Conservation (phyloP, 192 early-diverging fungal genomes). For the Entomortierella lignicola region DNA sequence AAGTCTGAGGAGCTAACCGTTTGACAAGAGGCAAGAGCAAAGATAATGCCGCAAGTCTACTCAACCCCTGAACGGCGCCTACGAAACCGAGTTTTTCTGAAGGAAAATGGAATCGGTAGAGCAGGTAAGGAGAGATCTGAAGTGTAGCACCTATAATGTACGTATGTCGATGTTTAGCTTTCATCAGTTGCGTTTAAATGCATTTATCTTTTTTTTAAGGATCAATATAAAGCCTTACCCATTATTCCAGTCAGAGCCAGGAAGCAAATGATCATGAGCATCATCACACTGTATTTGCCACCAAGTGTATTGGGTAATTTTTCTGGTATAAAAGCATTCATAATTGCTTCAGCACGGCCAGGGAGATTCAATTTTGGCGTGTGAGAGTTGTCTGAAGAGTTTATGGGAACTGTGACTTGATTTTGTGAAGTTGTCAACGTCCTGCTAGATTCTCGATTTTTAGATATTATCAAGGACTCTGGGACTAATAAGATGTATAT, state of each 20-base stretch:
- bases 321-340: conserved; percentile 4
- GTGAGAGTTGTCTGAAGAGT: background rate
- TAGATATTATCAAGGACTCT: conserved; percentile 16
- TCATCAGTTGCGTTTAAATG: background rate
- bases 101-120: conserved; percentile 32
- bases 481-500: conserved; percentile 30
- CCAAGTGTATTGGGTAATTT: conserved; percentile 22
- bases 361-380: background rate
- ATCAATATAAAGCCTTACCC: background rate
- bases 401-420: background rate
- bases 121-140: conserved; percentile 13
- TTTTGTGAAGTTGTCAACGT: conserved; percentile 6
- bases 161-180: background rate
- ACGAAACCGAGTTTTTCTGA: conserved; percentile 10
- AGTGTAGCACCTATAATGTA: background rate
- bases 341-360: background rate
- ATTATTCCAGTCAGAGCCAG: conserved; percentile 12
- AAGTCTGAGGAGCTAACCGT: background rate
- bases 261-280: conserved; percentile 23
- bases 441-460: background rate
- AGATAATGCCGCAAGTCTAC: conserved; percentile 23
- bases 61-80: conserved; percentile 27
- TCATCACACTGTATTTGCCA: conserved; percentile 33
- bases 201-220: background rate
- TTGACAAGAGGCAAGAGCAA: conserved; percentile 26